These are phyloP conservation scores for Suhomyces taliae DNA, from an alignment of 1,139 yeast species.

Conservation along the genomic window DNA sequence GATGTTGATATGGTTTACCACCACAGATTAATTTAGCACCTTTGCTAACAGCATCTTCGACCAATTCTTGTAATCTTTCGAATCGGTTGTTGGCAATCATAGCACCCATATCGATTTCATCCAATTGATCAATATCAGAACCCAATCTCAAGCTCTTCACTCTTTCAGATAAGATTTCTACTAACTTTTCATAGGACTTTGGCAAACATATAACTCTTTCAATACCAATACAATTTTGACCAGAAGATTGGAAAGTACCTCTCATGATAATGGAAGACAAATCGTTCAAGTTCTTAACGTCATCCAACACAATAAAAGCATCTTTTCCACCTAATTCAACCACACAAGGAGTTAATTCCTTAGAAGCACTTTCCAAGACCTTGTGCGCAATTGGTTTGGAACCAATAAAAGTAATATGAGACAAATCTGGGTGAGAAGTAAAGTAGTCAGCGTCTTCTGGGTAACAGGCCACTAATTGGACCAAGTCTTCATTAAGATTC, in stretches of 20 bases:
- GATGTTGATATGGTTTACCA: constrained; percentile 59
- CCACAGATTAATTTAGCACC: constrained; percentile 85
- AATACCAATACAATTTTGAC: constrained; percentile 96
- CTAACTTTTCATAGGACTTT: constrained; percentile 61
- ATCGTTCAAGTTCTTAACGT: constrained; percentile 53
- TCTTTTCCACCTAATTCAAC: constrained; percentile 97
- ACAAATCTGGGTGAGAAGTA: constrained; percentile 76
- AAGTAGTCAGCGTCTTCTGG: constrained; percentile 85
- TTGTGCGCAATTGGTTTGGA: constrained; percentile 91
- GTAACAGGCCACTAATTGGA: constrained; percentile 76
- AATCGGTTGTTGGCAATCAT: constrained; percentile 81
- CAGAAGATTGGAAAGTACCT: constrained; percentile 95
- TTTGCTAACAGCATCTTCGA: constrained; percentile 68
- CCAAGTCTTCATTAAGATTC: constrained; percentile 76
- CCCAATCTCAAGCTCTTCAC: constrained; percentile 72
- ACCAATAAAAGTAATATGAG: constrained; percentile 92
- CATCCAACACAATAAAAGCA: constrained; percentile 81
- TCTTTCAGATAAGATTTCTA: constrained; percentile 54
- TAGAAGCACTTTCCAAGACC: constrained; percentile 79
- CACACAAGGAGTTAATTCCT: constrained; percentile 85
- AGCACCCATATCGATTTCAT: constrained; percentile 94
- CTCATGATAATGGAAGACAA: constrained; percentile 84
- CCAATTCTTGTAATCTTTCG: constrained; percentile 59
- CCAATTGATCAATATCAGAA: constrained; percentile 85
- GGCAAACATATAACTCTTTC: constrained; percentile 86